Conservation (phyloP, 176 grass and related monocot species). For the Musa troglodytarum region DNA sequence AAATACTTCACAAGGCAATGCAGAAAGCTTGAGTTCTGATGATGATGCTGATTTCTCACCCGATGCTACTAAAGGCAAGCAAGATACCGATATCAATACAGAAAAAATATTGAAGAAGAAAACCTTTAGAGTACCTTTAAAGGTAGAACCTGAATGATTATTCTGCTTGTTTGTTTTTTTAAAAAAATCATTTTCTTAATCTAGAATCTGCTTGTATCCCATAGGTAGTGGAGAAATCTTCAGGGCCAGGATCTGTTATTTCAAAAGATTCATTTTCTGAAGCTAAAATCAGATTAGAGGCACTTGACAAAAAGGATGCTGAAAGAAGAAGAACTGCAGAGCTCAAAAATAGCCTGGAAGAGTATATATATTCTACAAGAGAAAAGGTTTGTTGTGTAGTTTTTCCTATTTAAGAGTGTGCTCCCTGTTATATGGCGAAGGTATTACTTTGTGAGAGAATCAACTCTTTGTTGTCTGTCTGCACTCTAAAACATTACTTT, state of each 20-base stretch:
- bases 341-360: slow-evolving; percentile 88
- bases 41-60: slow-evolving; percentile 26
- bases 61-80: slow-evolving; percentile 31
- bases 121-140: slow-evolving; percentile 91
- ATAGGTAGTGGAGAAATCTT: slow-evolving; percentile 61
- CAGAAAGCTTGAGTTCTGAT: slow-evolving; percentile 36
- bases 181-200: too few relatives aligned
- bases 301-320: slow-evolving; percentile 76
- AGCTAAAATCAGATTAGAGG: slow-evolving; percentile 84
- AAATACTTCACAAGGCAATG: slow-evolving; percentile 37
- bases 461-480: too few relatives aligned
- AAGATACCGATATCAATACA: slow-evolving; percentile 40
- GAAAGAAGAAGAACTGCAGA: slow-evolving; percentile 89
- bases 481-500: too few relatives aligned
- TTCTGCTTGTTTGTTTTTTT: not conserved
- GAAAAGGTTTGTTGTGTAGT: slow-evolving; percentile 50
- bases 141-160: slow-evolving; percentile 39
- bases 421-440: not conserved
- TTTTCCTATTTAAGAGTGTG: not conserved
- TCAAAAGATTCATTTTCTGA: slow-evolving; percentile 77
- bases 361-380: slow-evolving; percentile 93
- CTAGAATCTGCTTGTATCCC: not conserved
- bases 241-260: slow-evolving; percentile 52
- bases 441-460: not conserved
- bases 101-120: slow-evolving; percentile 94